phyloP scores from a whole-genome alignment of 208 protist genomes.

The Leishmania tarentolae region DNA sequence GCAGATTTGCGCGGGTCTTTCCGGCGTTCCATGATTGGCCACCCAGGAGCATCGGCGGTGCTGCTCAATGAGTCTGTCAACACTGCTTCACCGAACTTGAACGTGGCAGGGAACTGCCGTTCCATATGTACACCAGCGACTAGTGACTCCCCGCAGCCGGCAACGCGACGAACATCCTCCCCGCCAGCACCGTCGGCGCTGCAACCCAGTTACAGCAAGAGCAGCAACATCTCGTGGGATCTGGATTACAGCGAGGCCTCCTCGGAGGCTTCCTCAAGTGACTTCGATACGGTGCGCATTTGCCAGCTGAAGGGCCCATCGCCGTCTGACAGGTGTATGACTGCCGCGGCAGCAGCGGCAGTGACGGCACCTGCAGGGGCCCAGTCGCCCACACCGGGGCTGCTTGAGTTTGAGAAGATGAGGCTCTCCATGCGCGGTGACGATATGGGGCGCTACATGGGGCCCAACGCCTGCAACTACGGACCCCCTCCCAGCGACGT shows the following conservation, averaged over 20 bases:
- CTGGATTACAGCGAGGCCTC: slow-evolving; percentile 25
- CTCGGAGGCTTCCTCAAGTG: slow-evolving; percentile 42
- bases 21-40: slow-evolving; percentile 33
- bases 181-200: background rate
- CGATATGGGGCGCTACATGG: slow-evolving; percentile 23
- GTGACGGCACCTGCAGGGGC: background rate
- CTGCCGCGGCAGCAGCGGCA: background rate
- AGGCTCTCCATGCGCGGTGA: slow-evolving; percentile 41
- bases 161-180: slow-evolving; percentile 11
- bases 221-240: slow-evolving; percentile 16
- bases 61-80: background rate
- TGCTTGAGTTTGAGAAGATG: slow-evolving; percentile 86
- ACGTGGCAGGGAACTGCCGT: background rate
- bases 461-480: background rate
- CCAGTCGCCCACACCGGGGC: slow-evolving; percentile 28
- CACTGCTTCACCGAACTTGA: background rate
- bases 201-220: slow-evolving; percentile 9
- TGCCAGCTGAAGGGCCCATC: slow-evolving; percentile 23
- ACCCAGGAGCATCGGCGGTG: background rate
- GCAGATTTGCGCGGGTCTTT: slow-evolving; percentile 31
- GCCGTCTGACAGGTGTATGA: background rate
- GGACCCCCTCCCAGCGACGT: slow-evolving; percentile 11
- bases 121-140: background rate
- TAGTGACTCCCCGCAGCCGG: slow-evolving; percentile 2
- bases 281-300: slow-evolving; percentile 50